A percentile compares a stretch with the other conserved stretches of the same genome.
Conservation (phyloP, 768 basidiomycete genomes). For the Rossbeevera mucosa region DNA sequence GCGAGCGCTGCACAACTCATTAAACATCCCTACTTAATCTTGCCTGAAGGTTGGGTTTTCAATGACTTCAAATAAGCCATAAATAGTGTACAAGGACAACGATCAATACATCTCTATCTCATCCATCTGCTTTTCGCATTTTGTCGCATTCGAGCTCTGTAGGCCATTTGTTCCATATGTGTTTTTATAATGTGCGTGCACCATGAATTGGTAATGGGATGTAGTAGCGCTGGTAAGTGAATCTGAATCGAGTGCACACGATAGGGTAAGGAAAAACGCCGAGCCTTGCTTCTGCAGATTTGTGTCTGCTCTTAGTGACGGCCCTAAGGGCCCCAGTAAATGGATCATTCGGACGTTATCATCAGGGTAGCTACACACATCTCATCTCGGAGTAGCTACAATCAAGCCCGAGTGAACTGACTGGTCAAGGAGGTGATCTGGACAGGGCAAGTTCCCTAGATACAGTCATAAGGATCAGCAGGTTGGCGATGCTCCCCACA, state of each 20-base stretch:
- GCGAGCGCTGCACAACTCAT: conserved; percentile 76
- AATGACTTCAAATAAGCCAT: conserved; percentile 40
- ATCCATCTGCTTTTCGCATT: conserved; percentile 25
- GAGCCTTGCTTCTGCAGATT: not conserved
- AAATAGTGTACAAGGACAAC: conserved; percentile 15
- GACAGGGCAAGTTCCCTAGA: conserved; percentile 58
- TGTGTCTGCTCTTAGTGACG: not conserved
- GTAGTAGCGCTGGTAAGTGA: conserved; percentile 32
- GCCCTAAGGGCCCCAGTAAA: not conserved
- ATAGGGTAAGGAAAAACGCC: not conserved
- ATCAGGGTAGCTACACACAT: too few species aligned
- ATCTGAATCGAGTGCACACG: conserved; percentile 12
- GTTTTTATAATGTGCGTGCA: conserved; percentile 29
- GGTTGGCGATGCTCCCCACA: not conserved
- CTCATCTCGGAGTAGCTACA: too few species aligned
- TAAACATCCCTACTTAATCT: conserved; percentile 70
- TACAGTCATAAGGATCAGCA: not conserved
- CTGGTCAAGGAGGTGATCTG: conserved; percentile 64
- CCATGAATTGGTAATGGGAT: conserved; percentile 25
- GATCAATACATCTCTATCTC: conserved; percentile 19
- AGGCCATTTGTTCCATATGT: conserved; percentile 29
- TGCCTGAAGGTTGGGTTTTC: conserved; percentile 74
- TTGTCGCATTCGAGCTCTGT: conserved; percentile 16
- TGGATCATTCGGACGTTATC: not conserved
- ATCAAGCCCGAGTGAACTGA: conserved; percentile 61